A percentile compares a stretch with the other conserved stretches of the same genome.
Conservation (phyloP, 73 alveolate species). For the Breviolum minutum region DNA sequence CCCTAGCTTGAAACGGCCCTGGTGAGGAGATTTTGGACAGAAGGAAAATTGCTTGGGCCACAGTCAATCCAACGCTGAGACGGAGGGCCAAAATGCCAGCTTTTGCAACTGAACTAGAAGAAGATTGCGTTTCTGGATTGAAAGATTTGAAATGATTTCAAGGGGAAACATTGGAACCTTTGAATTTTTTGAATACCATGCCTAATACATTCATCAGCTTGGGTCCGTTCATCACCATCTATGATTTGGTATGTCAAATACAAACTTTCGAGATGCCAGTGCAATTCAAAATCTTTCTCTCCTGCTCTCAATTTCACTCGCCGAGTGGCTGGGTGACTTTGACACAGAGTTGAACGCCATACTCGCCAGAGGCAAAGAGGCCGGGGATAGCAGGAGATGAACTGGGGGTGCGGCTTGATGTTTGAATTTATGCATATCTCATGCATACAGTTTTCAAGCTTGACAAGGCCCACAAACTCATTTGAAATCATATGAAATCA, state of each 20-base stretch:
- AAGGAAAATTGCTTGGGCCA: constrained; percentile 17
- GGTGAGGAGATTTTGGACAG: constrained; percentile 25
- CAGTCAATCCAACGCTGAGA: too few relatives aligned
- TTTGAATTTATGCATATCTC: too few relatives aligned
- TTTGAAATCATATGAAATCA: too few relatives aligned
- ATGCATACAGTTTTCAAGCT: too few relatives aligned
- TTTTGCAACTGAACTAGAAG: background rate
- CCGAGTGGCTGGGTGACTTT: constrained; percentile 89
- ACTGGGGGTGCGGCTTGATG: too few relatives aligned
- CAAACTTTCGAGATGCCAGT: background rate
- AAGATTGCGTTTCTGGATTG: background rate
- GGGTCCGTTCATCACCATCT: background rate
- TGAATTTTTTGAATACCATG: background rate
- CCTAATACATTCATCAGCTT: background rate
- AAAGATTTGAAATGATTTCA: background rate
- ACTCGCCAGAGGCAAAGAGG: constrained; percentile 79
- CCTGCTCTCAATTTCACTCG: background rate
- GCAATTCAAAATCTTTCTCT: background rate
- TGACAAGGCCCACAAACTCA: too few relatives aligned
- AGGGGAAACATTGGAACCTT: background rate
- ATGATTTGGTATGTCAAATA: background rate
- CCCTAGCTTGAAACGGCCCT: background rate
- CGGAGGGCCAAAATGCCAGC: background rate
- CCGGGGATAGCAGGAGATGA: too few relatives aligned
- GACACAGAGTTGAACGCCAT: constrained; percentile 78